Base-by-base conservation (phyloP, 257 asterid genomes). In the Ehretia macrophylla region DNA sequence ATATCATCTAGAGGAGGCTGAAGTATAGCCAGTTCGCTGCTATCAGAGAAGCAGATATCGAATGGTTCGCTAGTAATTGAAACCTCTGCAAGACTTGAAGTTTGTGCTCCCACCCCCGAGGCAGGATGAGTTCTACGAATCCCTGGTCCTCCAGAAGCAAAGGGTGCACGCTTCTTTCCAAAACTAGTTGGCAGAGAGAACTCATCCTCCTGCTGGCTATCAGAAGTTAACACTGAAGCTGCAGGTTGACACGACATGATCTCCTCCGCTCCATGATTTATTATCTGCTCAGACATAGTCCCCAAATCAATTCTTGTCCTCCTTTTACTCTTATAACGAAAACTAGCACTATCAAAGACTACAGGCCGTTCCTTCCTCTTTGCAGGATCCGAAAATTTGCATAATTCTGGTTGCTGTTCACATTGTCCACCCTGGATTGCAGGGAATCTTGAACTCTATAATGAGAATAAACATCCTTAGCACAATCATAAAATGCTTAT, bases 21-120 rank as follows among this genome's bases (percentile, higher is more conserved):
- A 1, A 9, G 35, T 39, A 35, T 44, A 45, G 12, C 37, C 44
- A 16, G 53, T 27, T 58, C 44, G 39, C 14, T 12, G 46, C 74
- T n/a, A 54, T 69, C 56, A 18, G 64, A 58, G 21, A 49, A 11
- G 75, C 88, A 85, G 53, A 83, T 85, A 64, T 83, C 86, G 62
- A 85, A 83, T 44, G 79, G 81, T 17, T 67, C 13, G 22, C 32
- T 14, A 42, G 47, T 10, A 14, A 2, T 42, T 42, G 47, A 42
- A 42, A 10, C 47, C 5, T 23, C 22, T 5, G 62, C 44, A 48
- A 22, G 51, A 13, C 18, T 51, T 9, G 65, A 51, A 39, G 44
- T 63, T 52, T 48, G 32, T 16, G 38, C 62, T 4, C 47, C 45
- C 16, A 39, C 8, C 45, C 46, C 64, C 56, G n/a, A 55, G 27